These are phyloP conservation scores for Nigrospora oryzae DNA, from an alignment of 2,329 filamentous ascomycete genomes.

Conservation along the genomic window DNA sequence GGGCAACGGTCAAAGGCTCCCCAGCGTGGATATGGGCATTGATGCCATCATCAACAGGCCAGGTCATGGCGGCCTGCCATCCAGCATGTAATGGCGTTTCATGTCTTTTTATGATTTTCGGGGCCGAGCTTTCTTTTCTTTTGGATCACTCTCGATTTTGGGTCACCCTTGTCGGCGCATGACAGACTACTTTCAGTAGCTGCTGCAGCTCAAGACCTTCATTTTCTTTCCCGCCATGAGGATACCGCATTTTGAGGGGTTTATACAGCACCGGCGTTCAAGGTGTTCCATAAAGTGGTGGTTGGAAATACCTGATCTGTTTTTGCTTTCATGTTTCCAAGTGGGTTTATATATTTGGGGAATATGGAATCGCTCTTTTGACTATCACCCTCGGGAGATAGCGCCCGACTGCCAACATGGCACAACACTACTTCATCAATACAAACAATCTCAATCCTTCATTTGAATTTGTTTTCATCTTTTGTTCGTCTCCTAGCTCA, in stretches of 20 bases:
- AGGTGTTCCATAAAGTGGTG: neutral
- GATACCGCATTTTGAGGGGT: neutral
- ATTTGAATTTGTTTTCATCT: too few relatives aligned
- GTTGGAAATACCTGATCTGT: too few relatives aligned
- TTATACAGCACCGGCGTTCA: neutral
- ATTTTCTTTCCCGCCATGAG: neutral
- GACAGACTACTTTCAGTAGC: neutral
- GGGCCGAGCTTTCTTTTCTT: conserved; percentile 2
- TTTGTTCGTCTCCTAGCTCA: too few relatives aligned
- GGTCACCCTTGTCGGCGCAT: neutral
- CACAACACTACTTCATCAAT: too few relatives aligned
- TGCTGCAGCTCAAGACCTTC: neutral
- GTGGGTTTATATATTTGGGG: too few relatives aligned
- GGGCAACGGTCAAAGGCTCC: conserved; percentile 35
- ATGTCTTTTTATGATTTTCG: conserved; percentile 6
- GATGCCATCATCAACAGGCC: conserved; percentile 49
- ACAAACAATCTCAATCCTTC: too few relatives aligned
- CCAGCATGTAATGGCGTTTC: conserved; percentile 15
- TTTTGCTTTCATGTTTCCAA: too few relatives aligned
- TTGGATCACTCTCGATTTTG: neutral
- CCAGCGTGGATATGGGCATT: conserved; percentile 54
- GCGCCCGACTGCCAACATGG: too few relatives aligned
- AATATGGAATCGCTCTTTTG: too few relatives aligned
- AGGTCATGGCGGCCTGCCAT: conserved; percentile 9
- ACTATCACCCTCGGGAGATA: too few relatives aligned